Evolutionary conservation across 345 rosid genomes (phyloP), one percentile per base, ranked within the genome.

Genomic region (Acer negundo): DNA sequence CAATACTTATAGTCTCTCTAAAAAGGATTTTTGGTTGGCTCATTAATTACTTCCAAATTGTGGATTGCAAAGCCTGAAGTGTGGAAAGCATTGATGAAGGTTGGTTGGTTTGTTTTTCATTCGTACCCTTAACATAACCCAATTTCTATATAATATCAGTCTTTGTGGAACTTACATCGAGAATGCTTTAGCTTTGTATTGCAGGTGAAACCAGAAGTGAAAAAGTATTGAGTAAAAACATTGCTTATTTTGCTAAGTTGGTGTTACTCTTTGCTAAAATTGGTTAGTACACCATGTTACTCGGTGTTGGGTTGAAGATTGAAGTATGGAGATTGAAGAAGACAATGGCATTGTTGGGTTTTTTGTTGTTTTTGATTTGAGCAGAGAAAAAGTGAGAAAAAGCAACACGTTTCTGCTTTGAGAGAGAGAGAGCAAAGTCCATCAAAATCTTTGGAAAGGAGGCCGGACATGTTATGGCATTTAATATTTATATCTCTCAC

Each of bases 81-180:
- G 1, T 79, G 79, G 81, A 77, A 77, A 40, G 77, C 72, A 22
- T 62, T 65, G 5, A 76, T 62, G 16, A 76, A 79, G 81, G 77
- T 79, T 23, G 46, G 72, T 61, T n/a, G 17, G n/a, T 7, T 15
- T 49, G 10, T 42, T 42, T 42, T 6, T 2, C 62, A 2, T 44
- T 23, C 5, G 23, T 7, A 3, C 11, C 76, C 35, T 31, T 31
- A 31, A 4, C 35, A 0, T 31, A 31, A 3, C 40, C 7, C 35
- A 15, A 16, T 7, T 73, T 31, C 15, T 51, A 46, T 22, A 15
- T 22, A 44, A 44, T 44, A 44, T 2, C 17, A 6, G 40, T 19
- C 17, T 5, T 12, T 17, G 44, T 62, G 64, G 67, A 40, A 75
- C 56, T 40, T 40, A 31, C 8, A 8, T 28, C 28, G 47, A 24